Evolutionary conservation across 1,284 basidiomycete species (phyloP), one percentile per base, ranked within the genome.

Genomic region (Pulveroboletus sp.): DNA sequence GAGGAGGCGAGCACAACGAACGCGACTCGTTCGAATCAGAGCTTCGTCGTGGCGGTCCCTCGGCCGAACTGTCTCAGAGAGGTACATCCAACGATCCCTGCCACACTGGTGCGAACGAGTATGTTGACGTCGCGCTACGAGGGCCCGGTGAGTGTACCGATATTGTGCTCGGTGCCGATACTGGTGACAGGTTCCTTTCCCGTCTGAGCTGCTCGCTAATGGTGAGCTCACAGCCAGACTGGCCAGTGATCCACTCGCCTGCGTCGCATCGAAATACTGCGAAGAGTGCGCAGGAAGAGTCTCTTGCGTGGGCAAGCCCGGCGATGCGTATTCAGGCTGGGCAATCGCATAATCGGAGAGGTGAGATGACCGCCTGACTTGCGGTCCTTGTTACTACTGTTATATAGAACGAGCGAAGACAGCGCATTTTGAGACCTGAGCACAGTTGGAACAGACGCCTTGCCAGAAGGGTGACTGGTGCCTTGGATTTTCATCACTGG

Each of bases 21-120:
- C 37, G 52, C 3, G 68, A 71, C n/a, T 71, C 71, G 39, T 57
- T 40, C 48, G 70, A 68, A 17, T 71, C 69, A 1, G 61, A 61
- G 45, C 63, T 68, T 32, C 41, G 48, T 32, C 63, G 64, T 12
- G 47, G 52, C 0, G 54, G 56, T 47, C 58, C 55, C 16, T 73
- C 68, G n/a, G 44, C 16, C n/a, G 71, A 69, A 39, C 48, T 42
- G 10, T 51, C 56, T n/a, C 56, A 46, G 43, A 45, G 52, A 13
- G 53, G 56, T 17, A 8, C 51, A 16, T 72, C 67, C 21, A 52
- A 40, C 48, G 67, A 69, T n/a, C 26, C 57, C 10, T 61, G 57
- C 4, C 51, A 50, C 8, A 45, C 57, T 11, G 57, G 47, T 36
- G 56, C 51, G 61, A 54, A 55, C 43, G 60, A 17, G 3, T 54